Evolutionary conservation across 208 protist species (phyloP).

Genomic region (Wallacemonas collosoma): DNA sequence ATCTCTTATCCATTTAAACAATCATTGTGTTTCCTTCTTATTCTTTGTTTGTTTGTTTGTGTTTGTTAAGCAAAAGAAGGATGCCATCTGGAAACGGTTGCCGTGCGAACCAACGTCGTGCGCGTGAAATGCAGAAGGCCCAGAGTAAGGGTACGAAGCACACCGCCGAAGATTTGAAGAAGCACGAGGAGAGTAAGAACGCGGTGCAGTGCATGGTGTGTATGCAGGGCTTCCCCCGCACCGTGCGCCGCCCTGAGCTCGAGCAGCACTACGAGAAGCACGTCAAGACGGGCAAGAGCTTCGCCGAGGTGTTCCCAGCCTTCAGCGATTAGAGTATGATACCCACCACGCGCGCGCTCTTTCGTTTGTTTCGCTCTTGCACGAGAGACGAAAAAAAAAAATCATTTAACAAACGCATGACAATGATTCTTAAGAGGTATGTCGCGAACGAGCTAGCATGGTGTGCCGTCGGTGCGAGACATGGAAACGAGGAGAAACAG

Average conservation of each 20-base stretch:
- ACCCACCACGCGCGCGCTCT: no score
- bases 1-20: no score
- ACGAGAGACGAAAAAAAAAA: no score
- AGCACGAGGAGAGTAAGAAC: slow-evolving; percentile 77
- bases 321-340: slow-evolving; percentile 33
- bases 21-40: no score
- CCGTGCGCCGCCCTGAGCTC: slow-evolving; percentile 67
- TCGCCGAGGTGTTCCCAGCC: slow-evolving; percentile 61
- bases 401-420: no score
- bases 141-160: slow-evolving; percentile 40
- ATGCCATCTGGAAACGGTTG: slow-evolving; percentile 84
- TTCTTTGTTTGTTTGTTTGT: no score
- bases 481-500: no score
- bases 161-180: slow-evolving; percentile 65
- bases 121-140: slow-evolving; percentile 54
- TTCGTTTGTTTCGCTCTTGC: no score
- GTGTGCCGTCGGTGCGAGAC: no score
- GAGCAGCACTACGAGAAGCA: slow-evolving; percentile 83
- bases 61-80: background rate
- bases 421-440: no score
- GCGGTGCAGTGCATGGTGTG: slow-evolving; percentile 76
- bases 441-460: no score
- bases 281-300: slow-evolving; percentile 51
- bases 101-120: slow-evolving; percentile 65
- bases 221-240: slow-evolving; percentile 75